phyloP scores from a whole-genome alignment of 345 rosid genomes.

The Punica granatum region DNA sequence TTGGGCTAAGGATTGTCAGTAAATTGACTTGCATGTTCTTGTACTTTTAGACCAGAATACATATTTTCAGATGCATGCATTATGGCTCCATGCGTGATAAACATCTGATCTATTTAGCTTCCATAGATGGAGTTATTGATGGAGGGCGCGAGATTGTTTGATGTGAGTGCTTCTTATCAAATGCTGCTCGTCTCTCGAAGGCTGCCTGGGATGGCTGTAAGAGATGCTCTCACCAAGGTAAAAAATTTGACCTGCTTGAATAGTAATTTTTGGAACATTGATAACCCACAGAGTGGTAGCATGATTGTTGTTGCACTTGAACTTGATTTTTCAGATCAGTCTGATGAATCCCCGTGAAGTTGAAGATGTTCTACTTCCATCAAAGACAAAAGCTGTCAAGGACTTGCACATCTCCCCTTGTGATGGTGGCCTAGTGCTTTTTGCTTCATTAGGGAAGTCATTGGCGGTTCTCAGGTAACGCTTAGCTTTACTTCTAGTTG shows the following conservation, averaged over 20 bases:
- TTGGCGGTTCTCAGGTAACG: slow-evolving; percentile 64
- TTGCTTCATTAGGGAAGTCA: slow-evolving; percentile 73
- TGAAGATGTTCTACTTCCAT: slow-evolving; percentile 58
- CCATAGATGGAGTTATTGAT: slow-evolving; percentile 42
- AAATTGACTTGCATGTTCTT: not conserved
- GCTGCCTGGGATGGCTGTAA: slow-evolving; percentile 48
- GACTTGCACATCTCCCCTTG: slow-evolving; percentile 68
- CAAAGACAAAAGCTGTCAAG: slow-evolving; percentile 55
- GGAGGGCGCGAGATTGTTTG: slow-evolving; percentile 83
- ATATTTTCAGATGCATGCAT: not conserved
- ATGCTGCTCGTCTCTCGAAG: slow-evolving; percentile 51
- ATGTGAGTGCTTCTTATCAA: slow-evolving; percentile 44
- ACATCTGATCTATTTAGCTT: slow-evolving; percentile 8
- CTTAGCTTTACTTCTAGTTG: not conserved
- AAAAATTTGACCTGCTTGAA: slow-evolving; percentile 18
- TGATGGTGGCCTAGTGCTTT: slow-evolving; percentile 46
- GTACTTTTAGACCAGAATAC: not conserved
- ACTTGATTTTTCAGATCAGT: slow-evolving; percentile 43
- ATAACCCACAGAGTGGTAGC: not conserved
- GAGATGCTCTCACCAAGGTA: slow-evolving; percentile 63
- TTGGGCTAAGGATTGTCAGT: no score
- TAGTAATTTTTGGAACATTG: slow-evolving; percentile 3
- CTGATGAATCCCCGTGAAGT: slow-evolving; percentile 55
- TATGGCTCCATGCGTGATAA: not conserved
- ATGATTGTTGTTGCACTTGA: not conserved